A percentile compares a stretch with the other conserved stretches of the same genome.
These are phyloP conservation scores for Clavaria fumosa DNA, from an alignment of 768 basidiomycete genomes.

Conservation along the genomic window DNA sequence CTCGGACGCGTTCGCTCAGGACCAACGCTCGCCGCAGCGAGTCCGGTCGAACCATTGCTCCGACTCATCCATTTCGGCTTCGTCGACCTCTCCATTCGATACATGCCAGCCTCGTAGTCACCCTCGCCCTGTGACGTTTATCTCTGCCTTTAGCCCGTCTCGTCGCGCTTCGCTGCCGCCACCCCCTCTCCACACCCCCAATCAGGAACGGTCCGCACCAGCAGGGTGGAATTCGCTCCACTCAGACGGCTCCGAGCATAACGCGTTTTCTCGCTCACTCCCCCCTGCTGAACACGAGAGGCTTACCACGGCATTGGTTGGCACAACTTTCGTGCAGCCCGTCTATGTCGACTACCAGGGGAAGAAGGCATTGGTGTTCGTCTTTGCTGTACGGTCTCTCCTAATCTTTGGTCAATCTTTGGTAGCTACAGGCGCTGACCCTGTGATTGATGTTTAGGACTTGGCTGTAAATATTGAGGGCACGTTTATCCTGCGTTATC, in stretches of 20 bases:
- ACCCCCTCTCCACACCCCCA: background rate
- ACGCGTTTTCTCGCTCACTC: conserved; percentile 29
- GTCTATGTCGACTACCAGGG: conserved; percentile 39
- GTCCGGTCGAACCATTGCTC: background rate
- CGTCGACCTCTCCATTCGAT: background rate
- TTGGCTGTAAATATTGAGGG: conserved; percentile 59
- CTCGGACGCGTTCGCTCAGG: conserved; percentile 13
- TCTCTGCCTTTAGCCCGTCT: background rate
- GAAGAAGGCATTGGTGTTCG: conserved; percentile 41
- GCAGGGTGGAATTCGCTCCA: conserved; percentile 3
- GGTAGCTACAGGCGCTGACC: too few species aligned
- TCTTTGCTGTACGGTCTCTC: conserved; percentile 38
- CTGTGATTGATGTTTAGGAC: conserved; percentile 27
- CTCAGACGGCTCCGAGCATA: conserved; percentile 13
- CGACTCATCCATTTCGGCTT: conserved; percentile 2
- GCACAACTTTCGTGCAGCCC: conserved; percentile 46
- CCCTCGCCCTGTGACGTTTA: background rate
- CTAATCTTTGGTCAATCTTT: too few species aligned
- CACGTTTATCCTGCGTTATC: conserved; percentile 47
- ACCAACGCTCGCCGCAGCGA: conserved; percentile 2
- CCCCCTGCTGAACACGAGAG: conserved; percentile 35
- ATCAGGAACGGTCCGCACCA: background rate
- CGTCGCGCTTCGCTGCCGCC: background rate
- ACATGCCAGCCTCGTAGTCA: background rate
- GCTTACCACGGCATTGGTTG: conserved; percentile 37